Evolutionary conservation across 176 grass and related monocot species (phyloP), one percentile per base, ranked within the genome.

Genomic region (Juncus inflexus): DNA sequence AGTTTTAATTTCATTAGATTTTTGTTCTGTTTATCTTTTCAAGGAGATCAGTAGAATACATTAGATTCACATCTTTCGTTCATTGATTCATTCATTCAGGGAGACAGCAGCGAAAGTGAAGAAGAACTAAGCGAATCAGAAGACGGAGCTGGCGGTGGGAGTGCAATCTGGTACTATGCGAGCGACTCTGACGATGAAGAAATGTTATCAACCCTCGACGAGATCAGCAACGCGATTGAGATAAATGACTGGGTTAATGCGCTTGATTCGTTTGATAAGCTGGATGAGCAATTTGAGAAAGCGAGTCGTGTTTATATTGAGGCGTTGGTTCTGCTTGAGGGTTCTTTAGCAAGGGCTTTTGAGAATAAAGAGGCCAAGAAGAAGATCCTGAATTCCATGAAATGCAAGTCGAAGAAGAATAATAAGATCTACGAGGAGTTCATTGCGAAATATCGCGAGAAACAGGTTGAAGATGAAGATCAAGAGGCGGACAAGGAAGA

Each of bases 341-440:
- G 72, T 50, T 83, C 71, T 40, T 72, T 83, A 12, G 45, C 67
- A 9, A n/a, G 72, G 60, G 52, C 80, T 13, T 57, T 78, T 14
- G 80, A 72, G 41, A 78, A 83, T 52, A 83, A 78, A 52, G 80
- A 78, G 56, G 53, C 66, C 12, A n/a, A n/a, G n/a, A 83, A 78
- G 55, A 83, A 78, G 61, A 83, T 83, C 42, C 74, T 83, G 3
- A 78, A 83, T 35, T 62, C 67, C n/a, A 83, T 78, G 74, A 78
- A 83, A 37, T 61, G 77, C 36, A 78, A 78, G 37, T 65, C 77
- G 19, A 82, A 71, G 58, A 83, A 83, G 75, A 77, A 83, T 36
- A 83, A 83, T 35, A 67, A 83, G 74, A 65, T 72, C 54, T 74
- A 73, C 62, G 67, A 77, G 37, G 80, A 83, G 7, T 53, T 78